A percentile compares a stretch with the other conserved stretches of the same genome.
Conservation (phyloP, 768 basidiomycete genomes). For the Boletus rubroflammeus region DNA sequence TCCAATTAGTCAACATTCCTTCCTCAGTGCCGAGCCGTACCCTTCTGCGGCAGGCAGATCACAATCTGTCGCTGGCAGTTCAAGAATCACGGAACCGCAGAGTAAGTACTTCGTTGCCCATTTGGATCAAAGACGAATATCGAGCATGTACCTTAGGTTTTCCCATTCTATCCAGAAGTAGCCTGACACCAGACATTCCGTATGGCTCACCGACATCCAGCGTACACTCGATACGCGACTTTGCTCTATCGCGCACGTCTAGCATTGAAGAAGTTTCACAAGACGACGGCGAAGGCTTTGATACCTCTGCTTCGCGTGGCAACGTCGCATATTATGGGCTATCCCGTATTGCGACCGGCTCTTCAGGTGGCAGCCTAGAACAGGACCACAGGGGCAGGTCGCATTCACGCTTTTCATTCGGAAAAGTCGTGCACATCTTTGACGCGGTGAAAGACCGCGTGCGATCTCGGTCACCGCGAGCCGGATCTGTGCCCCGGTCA, state of each 20-base stretch:
- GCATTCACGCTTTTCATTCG: slow-evolving; percentile 50
- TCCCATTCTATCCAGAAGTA: not conserved
- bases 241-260: slow-evolving; percentile 35
- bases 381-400: slow-evolving; percentile 34
- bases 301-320: slow-evolving; percentile 1
- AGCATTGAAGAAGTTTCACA: slow-evolving; percentile 43
- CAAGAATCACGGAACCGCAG: slow-evolving; percentile 6
- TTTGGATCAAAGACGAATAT: not conserved
- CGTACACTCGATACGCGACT: slow-evolving; percentile 1
- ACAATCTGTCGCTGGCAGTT: slow-evolving; percentile 6
- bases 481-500: slow-evolving; percentile 1
- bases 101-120: slow-evolving; percentile 3
- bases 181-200: not conserved
- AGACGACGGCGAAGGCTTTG: slow-evolving; percentile 20
- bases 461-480: slow-evolving; percentile 44
- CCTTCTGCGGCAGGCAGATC: slow-evolving; percentile 1
- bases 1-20: not conserved
- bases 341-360: slow-evolving; percentile 11
- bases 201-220: slow-evolving; percentile 10
- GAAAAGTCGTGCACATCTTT: slow-evolving; percentile 48
- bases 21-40: not conserved
- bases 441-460: slow-evolving; percentile 44
- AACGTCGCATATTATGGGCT: slow-evolving; percentile 14
- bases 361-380: slow-evolving; percentile 15
- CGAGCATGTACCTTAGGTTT: slow-evolving; percentile 10